Evolutionary conservation across 495 filamentous ascomycete species (phyloP).

Genomic region (Xylaria palmicola): DNA sequence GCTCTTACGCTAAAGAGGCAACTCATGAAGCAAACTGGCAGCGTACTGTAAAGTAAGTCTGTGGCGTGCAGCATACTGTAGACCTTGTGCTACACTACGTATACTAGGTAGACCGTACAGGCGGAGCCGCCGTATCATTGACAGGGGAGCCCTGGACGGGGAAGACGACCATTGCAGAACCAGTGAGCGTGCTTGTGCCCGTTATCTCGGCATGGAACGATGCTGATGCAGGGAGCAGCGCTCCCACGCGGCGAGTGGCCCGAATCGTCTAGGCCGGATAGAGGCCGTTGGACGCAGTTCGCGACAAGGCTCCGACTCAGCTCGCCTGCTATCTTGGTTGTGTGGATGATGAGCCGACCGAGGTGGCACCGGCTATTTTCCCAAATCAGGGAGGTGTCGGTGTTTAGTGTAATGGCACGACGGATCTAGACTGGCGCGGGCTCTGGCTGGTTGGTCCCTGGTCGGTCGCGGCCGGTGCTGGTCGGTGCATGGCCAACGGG

Average conservation of each 20-base stretch:
- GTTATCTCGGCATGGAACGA: constrained; percentile 15
- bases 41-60: too few relatives aligned
- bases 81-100: too few relatives aligned
- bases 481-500: neutral
- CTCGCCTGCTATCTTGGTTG: neutral
- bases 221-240: constrained; percentile 2
- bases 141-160: neutral
- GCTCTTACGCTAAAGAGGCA: neutral
- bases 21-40: too few relatives aligned
- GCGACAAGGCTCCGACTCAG: constrained; percentile 10
- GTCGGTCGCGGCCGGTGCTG: neutral
- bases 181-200: constrained; percentile 8
- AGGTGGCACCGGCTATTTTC: constrained; percentile 15
- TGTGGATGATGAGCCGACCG: constrained; percentile 7
- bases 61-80: neutral
- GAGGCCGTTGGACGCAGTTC: neutral
- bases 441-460: neutral
- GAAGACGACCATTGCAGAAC: neutral
- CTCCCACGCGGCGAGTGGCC: constrained; percentile 7
- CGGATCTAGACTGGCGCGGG: constrained; percentile 9
- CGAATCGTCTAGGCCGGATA: constrained; percentile 7
- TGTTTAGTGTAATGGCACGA: neutral
- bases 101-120: neutral
- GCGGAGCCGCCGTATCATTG: neutral
- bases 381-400: constrained; percentile 12